phyloP scores from a whole-genome alignment of 2,329 filamentous ascomycete species.

The Aquanectria penicillioides region DNA sequence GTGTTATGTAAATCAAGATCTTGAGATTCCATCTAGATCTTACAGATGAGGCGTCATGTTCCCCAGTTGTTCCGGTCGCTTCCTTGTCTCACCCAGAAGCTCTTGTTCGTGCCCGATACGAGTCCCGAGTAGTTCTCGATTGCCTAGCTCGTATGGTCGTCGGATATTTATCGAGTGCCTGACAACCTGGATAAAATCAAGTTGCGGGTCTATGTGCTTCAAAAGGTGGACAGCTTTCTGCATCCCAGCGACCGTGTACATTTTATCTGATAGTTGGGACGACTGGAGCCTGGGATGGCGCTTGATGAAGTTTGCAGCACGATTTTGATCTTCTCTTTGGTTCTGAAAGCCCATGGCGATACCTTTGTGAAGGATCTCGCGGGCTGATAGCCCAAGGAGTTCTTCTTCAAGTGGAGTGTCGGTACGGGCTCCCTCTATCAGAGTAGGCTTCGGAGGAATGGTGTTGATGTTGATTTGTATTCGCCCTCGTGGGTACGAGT shows the following conservation, averaged over 20 bases:
- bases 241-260: no score
- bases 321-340: background rate
- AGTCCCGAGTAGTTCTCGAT: no score
- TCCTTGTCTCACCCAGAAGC: no score
- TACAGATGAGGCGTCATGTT: background rate
- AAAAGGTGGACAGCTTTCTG: no score
- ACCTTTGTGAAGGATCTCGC: conserved; percentile 34
- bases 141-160: no score
- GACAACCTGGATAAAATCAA: no score
- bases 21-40: background rate
- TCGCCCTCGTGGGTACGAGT: background rate
- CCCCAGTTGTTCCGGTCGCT: background rate
- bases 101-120: no score
- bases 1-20: background rate
- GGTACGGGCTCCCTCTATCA: background rate
- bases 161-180: no score
- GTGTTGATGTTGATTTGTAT: background rate
- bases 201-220: no score
- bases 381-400: conserved; percentile 22
- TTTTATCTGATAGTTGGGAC: no score
- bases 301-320: background rate
- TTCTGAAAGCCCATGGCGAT: conserved; percentile 31
- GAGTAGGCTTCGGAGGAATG: background rate
- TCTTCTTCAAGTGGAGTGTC: conserved; percentile 2
- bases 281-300: no score